Conservation (phyloP, 768 basidiomycete genomes). For the Rubroboletus satanas region DNA sequence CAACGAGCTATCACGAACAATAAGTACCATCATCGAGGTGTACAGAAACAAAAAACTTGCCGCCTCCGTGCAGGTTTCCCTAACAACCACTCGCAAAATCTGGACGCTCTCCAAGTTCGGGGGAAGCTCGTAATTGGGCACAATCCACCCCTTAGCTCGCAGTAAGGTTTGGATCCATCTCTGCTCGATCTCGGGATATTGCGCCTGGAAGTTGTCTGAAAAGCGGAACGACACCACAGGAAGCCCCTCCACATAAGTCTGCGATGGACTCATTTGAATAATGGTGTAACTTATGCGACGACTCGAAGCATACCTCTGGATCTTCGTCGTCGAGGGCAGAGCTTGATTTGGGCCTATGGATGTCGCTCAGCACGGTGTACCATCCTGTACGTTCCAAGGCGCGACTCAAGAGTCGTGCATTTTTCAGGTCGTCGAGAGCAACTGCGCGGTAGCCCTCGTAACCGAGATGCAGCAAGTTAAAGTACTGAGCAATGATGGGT, state of each 20-base stretch:
- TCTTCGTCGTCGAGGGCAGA: conserved; percentile 45
- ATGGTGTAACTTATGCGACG: background rate
- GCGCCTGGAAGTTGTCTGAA: conserved; percentile 47
- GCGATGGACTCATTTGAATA: background rate
- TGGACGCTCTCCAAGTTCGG: conserved; percentile 48
- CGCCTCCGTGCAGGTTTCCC: conserved; percentile 51
- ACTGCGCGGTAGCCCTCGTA: conserved; percentile 50
- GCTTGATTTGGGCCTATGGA: conserved; percentile 42
- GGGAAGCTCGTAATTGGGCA: conserved; percentile 58
- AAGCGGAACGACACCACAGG: conserved; percentile 55
- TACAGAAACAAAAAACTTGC: conserved; percentile 31
- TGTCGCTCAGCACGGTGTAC: conserved; percentile 50
- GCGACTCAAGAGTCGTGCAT: conserved; percentile 61
- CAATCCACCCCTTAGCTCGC: conserved; percentile 52
- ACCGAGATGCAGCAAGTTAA: conserved; percentile 60
- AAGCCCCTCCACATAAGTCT: conserved; percentile 47
- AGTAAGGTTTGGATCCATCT: conserved; percentile 52
- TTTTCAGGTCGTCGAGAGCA: conserved; percentile 48
- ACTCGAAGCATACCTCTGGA: conserved; percentile 45
- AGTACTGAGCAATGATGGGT: conserved; percentile 60
- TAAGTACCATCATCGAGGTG: conserved; percentile 26
- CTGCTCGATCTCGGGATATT: conserved; percentile 57
- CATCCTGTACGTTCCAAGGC: conserved; percentile 57
- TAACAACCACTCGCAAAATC: conserved; percentile 61
- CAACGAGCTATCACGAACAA: conserved; percentile 44